A percentile compares a stretch with the other conserved stretches of the same genome.
phyloP scores from a whole-genome alignment of 2,329 filamentous ascomycete species.

The Aspergillus clavatus region DNA sequence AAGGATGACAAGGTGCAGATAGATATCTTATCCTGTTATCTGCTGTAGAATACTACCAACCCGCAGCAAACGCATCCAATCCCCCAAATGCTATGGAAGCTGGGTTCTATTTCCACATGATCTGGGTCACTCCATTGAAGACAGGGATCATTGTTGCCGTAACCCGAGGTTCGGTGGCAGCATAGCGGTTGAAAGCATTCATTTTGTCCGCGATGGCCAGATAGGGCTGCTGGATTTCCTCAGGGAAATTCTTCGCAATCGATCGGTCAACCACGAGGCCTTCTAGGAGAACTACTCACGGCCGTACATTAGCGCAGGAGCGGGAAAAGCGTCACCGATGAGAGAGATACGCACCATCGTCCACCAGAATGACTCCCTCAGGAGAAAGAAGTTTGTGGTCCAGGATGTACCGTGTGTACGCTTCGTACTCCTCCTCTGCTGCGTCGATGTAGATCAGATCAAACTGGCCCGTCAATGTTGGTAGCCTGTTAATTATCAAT shows the following conservation, averaged over 20 bases:
- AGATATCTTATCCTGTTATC: no score
- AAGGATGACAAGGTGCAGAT: no score
- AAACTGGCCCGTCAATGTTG: conserved; percentile 1
- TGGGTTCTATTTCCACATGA: no score
- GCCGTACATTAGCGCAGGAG: no score
- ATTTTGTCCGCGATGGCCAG: conserved; percentile 3
- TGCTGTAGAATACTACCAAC: no score
- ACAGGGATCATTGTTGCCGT: not conserved
- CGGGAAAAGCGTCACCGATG: not conserved
- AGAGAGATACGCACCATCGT: not conserved
- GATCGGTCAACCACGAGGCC: not conserved
- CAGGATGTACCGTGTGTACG: conserved; percentile 1
- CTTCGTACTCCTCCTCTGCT: conserved; percentile 1
- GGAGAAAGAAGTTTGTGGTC: conserved; percentile 4
- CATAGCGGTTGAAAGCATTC: conserved; percentile 3
- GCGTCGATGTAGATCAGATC: conserved; percentile 5
- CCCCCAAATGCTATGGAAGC: no score
- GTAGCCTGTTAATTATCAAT: not conserved
- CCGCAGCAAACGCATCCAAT: no score
- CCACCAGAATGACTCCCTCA: not conserved
- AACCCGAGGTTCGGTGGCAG: not conserved
- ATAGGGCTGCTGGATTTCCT: conserved; percentile 1
- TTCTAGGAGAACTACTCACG: not conserved
- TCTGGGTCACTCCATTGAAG: conserved; percentile 4
- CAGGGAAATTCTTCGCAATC: not conserved